Base-by-base conservation (phyloP, 164 flowering plant species). In the Magnolia kwangsiensis region DNA sequence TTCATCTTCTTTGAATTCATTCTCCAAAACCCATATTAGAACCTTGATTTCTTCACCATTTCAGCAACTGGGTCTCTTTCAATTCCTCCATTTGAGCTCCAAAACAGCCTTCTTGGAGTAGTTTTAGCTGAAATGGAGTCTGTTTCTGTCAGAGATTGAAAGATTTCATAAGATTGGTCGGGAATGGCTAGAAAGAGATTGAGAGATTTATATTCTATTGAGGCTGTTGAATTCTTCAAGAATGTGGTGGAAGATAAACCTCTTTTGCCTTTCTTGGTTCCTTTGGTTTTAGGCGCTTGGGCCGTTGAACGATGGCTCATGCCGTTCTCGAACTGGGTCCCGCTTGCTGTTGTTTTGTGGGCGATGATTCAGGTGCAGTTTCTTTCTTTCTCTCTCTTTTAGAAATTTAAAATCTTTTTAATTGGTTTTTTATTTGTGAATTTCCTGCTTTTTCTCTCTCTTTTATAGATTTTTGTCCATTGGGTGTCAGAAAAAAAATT, bases 261-360 rank as follows among this genome's bases (percentile, higher is more conserved):
- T 72, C 58, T 83, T 72, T 72, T 94, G 59, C 87, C 85, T 1
- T 77, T 87, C 23, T 67, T 89, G 74, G 37, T 93, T 50, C 90
- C 95, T 63, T 31, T 94, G 76, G 71, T 92, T 76, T 69, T 90
- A 63, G n/a, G 88, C 37, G 78, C 86, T 65, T 95, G 98, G 99
- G 83, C 65, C 7, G 55, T 93, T 29, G 98, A 92, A 86, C 87
- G 87, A 80, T 96, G 98, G 98, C 50, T 96, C 73, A 84, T 96
- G 75, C 84, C 92, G 18, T 76, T 92, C 76, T 92, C 98, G 63
- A 88, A 85, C 77, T 96, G 97, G 98, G 88, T 91, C 78, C 90
- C 91, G 65, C 86, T 95, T 61, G 84, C 72, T 14, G 82, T 91
- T 50, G 90, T 92, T 76, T 91, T 95, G 0, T 93, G 94, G 96